Conservation (phyloP, 2,329 filamentous ascomycete genomes). For the Xylaria multiplex region DNA sequence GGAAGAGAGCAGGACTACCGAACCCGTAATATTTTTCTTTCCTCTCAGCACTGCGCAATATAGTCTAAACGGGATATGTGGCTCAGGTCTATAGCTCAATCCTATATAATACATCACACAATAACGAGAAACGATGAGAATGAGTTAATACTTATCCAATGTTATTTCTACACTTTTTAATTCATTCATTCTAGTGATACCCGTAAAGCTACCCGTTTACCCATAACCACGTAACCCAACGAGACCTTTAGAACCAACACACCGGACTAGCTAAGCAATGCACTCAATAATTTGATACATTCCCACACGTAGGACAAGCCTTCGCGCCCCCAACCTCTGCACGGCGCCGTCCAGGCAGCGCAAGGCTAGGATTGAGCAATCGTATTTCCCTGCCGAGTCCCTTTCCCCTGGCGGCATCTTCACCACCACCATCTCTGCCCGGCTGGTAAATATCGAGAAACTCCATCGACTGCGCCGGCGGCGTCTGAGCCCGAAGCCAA, state of each 20-base stretch:
- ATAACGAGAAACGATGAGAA: background rate
- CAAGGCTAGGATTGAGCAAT: slow-evolving; percentile 23
- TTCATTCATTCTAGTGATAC: slow-evolving; percentile 13
- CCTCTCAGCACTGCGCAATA: too few species aligned
- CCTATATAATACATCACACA: background rate
- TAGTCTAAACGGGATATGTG: background rate
- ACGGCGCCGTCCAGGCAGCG: slow-evolving; percentile 25
- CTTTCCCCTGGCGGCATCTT: slow-evolving; percentile 16
- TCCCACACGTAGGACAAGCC: slow-evolving; percentile 20
- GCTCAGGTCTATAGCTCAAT: too few species aligned
- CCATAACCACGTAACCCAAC: background rate
- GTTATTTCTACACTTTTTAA: background rate
- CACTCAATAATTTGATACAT: background rate
- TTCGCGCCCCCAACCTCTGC: slow-evolving; percentile 12
- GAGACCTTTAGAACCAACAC: background rate
- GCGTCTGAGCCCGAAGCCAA: slow-evolving; percentile 31
- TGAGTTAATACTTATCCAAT: too few species aligned
- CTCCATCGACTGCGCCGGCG: slow-evolving; percentile 44
- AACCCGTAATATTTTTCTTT: too few species aligned
- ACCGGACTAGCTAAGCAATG: too few species aligned
- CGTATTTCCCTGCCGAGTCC: slow-evolving; percentile 26
- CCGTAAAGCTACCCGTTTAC: background rate
- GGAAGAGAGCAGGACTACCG: too few species aligned
- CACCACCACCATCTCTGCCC: background rate
- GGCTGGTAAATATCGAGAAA: slow-evolving; percentile 41